Conservation (phyloP, 257 asterid genomes). For the Fraxinus cuspidata region DNA sequence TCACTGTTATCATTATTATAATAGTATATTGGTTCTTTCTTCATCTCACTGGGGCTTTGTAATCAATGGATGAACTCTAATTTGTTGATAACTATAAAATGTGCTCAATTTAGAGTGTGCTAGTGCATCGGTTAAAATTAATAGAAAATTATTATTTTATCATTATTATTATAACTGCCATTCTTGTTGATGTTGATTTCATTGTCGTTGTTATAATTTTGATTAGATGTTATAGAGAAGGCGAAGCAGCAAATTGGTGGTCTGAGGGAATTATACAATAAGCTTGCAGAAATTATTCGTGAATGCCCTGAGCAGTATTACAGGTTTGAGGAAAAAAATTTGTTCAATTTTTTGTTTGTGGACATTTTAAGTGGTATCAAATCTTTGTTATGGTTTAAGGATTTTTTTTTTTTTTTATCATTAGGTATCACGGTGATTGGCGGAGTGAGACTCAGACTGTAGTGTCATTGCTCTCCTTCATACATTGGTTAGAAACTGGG, state of each 20-base stretch:
- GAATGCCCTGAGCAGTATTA: constrained; percentile 89
- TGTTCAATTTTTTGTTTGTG: constrained; percentile 5
- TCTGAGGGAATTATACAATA: constrained; percentile 55
- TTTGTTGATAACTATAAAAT: background rate
- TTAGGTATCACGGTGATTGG: constrained; percentile 91
- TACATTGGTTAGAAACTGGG: constrained; percentile 88
- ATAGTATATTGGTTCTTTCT: background rate
- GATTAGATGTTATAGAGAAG: constrained; percentile 74
- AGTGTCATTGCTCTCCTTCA: constrained; percentile 85
- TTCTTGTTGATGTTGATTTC: constrained; percentile 1
- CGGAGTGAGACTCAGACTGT: constrained; percentile 78
- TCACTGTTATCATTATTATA: background rate
- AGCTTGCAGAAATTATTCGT: constrained; percentile 64
- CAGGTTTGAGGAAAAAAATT: constrained; percentile 45
- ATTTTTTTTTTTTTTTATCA: background rate
- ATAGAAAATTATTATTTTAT: background rate
- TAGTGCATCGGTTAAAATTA: background rate
- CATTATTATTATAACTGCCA: background rate
- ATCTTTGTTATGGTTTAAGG: constrained; percentile 11
- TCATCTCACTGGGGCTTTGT: background rate
- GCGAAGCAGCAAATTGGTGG: constrained; percentile 61
- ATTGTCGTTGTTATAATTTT: constrained; percentile 15
- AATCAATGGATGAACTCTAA: background rate
- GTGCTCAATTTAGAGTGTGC: background rate
- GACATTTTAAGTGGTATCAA: constrained; percentile 5